Conservation (phyloP, 345 rosid species). For the Eucalyptus cloeziana region DNA sequence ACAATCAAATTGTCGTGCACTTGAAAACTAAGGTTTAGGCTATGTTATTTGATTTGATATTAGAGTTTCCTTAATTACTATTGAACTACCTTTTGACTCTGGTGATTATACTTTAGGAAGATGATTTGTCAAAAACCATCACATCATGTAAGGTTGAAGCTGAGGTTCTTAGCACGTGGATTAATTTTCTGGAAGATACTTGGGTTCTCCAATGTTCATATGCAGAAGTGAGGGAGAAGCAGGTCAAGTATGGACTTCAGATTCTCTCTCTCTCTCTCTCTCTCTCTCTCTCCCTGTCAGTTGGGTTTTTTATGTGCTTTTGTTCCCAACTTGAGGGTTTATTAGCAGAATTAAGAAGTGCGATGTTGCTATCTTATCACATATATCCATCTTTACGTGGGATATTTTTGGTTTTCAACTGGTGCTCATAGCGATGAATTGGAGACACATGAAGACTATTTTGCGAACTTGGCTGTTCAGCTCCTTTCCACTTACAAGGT, state of each 20-base stretch:
- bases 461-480: conserved; percentile 47
- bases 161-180: conserved; percentile 76
- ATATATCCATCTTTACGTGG: neutral
- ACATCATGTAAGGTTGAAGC: conserved; percentile 68
- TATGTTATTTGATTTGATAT: neutral
- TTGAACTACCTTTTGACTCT: neutral
- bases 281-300: neutral
- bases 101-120: conserved; percentile 41
- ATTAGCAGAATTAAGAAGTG: neutral
- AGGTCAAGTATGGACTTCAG: conserved; percentile 48
- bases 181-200: conserved; percentile 85
- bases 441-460: conserved; percentile 78
- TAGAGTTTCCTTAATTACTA: neutral
- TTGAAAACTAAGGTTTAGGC: conserved; percentile 58
- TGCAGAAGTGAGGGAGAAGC: conserved; percentile 59
- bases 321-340: neutral
- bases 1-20: conserved; percentile 75
- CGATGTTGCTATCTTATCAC: neutral
- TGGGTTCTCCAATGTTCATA: conserved; percentile 72
- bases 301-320: neutral
- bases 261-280: neutral
- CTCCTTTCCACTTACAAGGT: conserved; percentile 80
- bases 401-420: conserved; percentile 2
- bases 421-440: conserved; percentile 51
- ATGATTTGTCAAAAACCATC: conserved; percentile 73